Base-by-base conservation (phyloP, 345 rosid species). In the Gossypium turneri region DNA sequence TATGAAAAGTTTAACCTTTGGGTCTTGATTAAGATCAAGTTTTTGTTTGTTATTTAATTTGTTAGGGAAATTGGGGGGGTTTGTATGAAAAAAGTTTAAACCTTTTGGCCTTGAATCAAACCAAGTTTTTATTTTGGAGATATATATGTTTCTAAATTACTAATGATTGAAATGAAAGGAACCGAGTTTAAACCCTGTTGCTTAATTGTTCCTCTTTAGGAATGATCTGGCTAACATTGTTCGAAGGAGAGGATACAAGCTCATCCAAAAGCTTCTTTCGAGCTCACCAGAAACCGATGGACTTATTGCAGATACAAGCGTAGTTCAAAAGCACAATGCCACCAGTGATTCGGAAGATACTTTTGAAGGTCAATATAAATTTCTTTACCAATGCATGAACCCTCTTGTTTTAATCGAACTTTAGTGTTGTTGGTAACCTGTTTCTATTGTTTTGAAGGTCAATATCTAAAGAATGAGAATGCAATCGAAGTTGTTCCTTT, bases 171-270 rank as follows among this genome's bases (percentile, higher is more conserved):
- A 25, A 50, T 34, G 19, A 29, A 45, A 7, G 51, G 19, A 47
- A 67, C 22, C 48, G 25, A 67, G 15, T 73, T 73, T 67, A 72
- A 64, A 34, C 41, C 6, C 58, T 43, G 22, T 75, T 78, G 44
- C 50, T 27, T 38, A 19, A 80, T 79, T 79, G 3, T 79, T 67
- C 41, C 77, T 63, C 29, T 60, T 38, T 80, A 95, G 99, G 88
- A 88, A 61, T 82, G 96, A 95, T 80, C 94, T 95, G 83, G 98
- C 97, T 34, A 79, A 93, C 79, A 67, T 95, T 81, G 92, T 93
- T 50, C 82, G 98, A 81, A 77, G 99, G 76, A 91, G 99, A 78
- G 99, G 99, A 52, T 90, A 91, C 73, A 95, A 88, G 83, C 72
- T 84, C 66, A 75, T 93, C 17, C 75, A 59, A 55, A 88, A 89